Evolutionary conservation across 208 protist species (phyloP).

Genomic region (Trypanosoma platydactyli): DNA sequence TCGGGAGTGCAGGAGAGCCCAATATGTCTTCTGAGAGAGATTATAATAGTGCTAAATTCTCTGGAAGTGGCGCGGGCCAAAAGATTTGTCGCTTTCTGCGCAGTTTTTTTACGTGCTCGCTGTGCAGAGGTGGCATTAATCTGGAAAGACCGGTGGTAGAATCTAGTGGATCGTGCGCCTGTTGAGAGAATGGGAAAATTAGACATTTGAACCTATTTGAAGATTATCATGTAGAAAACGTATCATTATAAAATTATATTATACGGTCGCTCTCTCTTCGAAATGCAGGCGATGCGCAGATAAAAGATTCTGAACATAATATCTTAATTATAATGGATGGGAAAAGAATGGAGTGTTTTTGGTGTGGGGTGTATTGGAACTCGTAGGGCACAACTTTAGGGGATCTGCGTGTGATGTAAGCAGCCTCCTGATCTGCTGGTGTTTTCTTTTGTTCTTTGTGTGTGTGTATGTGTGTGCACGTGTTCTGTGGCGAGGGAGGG

Average conservation of each 20-base stretch:
- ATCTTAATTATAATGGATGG: no score
- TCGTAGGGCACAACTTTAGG: no score
- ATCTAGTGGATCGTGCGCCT: neutral
- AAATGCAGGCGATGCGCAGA: no score
- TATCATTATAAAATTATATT: no score
- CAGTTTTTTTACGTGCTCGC: neutral
- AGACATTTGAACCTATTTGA: neutral
- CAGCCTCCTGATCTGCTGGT: neutral
- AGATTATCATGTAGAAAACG: neutral
- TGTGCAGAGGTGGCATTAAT: neutral
- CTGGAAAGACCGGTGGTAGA: neutral
- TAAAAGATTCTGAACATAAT: no score
- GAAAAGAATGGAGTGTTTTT: no score
- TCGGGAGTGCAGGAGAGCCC: constrained; percentile 65
- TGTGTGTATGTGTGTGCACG: neutral
- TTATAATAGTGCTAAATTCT: constrained; percentile 61
- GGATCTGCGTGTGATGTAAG: no score
- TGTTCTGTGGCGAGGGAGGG: neutral
- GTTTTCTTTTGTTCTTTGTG: constrained; percentile 5
- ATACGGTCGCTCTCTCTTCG: no score
- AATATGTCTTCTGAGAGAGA: constrained; percentile 60
- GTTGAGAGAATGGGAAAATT: neutral
- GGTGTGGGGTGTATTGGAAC: no score
- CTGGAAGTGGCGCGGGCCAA: constrained; percentile 7
- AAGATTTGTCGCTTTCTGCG: constrained; percentile 16